phyloP scores from a whole-genome alignment of 2,329 filamentous ascomycete genomes.

The Trichocomaceae sp. region DNA sequence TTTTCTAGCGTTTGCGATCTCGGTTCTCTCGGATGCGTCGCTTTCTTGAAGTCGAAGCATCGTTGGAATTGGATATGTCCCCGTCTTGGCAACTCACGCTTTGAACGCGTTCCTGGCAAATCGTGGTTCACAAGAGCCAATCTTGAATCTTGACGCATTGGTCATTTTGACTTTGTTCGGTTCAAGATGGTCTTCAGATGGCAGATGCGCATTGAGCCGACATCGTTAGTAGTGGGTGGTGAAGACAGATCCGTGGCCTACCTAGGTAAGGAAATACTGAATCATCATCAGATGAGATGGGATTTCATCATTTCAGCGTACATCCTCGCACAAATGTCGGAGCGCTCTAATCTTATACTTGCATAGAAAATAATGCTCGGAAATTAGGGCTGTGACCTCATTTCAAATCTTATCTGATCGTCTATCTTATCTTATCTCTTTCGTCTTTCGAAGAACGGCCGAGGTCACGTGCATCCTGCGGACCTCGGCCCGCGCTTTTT shows the following conservation, averaged over 20 bases:
- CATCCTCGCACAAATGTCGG: constrained; percentile 53
- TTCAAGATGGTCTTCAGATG: neutral
- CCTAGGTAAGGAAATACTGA: no score
- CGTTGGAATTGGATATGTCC: neutral
- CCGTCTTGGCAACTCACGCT: neutral
- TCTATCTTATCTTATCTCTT: no score
- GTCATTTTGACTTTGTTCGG: neutral
- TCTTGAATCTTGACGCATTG: no score
- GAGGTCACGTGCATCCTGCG: neutral
- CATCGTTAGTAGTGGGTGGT: no score
- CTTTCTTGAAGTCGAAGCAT: neutral
- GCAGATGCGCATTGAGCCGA: no score
- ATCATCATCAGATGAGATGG: no score
- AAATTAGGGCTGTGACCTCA: neutral
- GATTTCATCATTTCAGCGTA: no score
- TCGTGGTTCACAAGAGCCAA: neutral
- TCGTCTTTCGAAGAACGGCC: no score
- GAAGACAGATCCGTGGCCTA: no score
- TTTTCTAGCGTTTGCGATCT: neutral
- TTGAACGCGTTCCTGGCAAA: neutral
- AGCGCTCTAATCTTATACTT: neutral
- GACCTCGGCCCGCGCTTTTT: constrained; percentile 7
- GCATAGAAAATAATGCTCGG: no score
- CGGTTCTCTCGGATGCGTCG: neutral
- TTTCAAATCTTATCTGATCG: no score